Base-by-base conservation (phyloP, 495 filamentous ascomycete genomes). In the Chlorociboria aeruginascens region DNA sequence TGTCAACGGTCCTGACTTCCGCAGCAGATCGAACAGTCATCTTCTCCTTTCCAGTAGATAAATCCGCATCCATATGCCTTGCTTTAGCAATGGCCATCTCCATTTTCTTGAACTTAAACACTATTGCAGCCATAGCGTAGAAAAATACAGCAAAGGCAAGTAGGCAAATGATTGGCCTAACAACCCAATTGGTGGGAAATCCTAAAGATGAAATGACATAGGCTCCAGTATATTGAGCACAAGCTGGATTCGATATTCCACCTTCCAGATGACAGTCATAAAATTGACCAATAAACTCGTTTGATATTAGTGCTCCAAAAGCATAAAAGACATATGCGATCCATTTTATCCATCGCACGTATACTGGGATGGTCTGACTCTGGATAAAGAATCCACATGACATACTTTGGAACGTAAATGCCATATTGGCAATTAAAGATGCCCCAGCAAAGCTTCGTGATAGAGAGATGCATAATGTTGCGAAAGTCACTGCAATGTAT, bases 361-460 rank as follows among this genome's bases (percentile, higher is more conserved):
- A 88, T 3, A 86, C 71, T 0, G 83, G 81, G 12, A 88, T 85
- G 31, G 79, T 78, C 33, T 80, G 73, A 9, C 70, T 63, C 52
- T 86, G 82, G 25, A 86, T 74, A 54, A 86, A 86, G 56, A 77
- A 86, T 3, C 83, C 83, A 51, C 81, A 83, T 0, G 77, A 69
- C 71, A 86, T 73, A 8, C 70, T 77, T 62, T 87, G 83, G 28
- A 88, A 16, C 2, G 83, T 88, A 56, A 78, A 86, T 1, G 62
- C 72, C 36, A 86, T 63, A 57, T 88, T 88, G 9, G 70, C 81
- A 25, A 85, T 74, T 11, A 85, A 53, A 40, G 69, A 72, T 6
- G 79, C 80, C 3, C 71, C 75, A 0, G 79, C 65, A 58, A 86
- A 84, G 48, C 76, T 68, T 41, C 83, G 65, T 0, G 72, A 70